Base-by-base conservation (phyloP, 1,284 basidiomycete species). In the Ganoderma sinense region DNA sequence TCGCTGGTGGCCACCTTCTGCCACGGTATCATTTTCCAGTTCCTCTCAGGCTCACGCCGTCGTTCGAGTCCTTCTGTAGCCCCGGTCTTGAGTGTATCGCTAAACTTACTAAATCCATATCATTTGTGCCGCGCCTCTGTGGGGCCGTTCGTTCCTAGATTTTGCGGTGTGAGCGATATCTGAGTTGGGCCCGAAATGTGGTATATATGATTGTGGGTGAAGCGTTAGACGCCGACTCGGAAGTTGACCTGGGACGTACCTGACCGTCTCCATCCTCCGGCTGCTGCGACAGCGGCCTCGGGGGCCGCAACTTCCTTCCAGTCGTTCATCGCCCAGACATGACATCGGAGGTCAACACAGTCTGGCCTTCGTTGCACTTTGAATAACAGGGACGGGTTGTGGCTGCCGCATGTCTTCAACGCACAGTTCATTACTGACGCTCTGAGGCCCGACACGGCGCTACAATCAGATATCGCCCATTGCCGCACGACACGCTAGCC, bases 131-230 rank as follows among this genome's bases (percentile, higher is more conserved):
- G 53, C 51, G 58, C 65, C 29, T 67, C 29, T 67, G 72, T 71
- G 69, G 68, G 70, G 36, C 40, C 62, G 48, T 56, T n/a, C 8
- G 63, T 64, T 65, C 62, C 68, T 67, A 65, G 70, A 69, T 71
- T n/a, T 64, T 36, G 36, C 26, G 31, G 63, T 62, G 53, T 29
- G 33, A n/a, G 31, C 18, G 29, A 14, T 53, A 62, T 59, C 41
- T 60, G 13, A 59, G 48, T 62, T 69, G 40, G 31, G 26, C 45
- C 36, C 45, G 66, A 55, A 62, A 67, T 72, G 43, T 67, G 61
- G 45, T 68, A 40, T 66, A 55, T 64, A 56, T 66, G 14, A 33
- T 14, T 29, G 41, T 33, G 60, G 39, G 39, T 40, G 60, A 23
- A 51, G 29, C 13, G 36, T 41, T 61, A 41, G 39, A 43, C 60